These are phyloP conservation scores for Pythium oligandrum DNA, from an alignment of 352 stramenopile species.

Conservation along the genomic window DNA sequence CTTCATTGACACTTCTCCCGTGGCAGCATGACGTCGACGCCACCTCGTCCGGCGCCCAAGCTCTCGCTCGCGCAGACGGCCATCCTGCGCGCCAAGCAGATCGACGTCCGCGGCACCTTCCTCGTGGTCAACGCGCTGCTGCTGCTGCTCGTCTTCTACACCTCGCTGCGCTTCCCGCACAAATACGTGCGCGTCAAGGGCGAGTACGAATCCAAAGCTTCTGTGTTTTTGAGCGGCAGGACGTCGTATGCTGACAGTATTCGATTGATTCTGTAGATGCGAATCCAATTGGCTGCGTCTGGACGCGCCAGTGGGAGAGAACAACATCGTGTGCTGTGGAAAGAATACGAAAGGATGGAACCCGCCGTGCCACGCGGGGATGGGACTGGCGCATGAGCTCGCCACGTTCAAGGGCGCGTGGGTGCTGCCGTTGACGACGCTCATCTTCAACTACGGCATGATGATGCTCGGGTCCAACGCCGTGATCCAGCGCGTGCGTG, in stretches of 20 bases:
- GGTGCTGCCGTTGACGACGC: constrained; percentile 45
- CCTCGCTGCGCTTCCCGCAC: constrained; percentile 40
- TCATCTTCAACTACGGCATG: constrained; percentile 68
- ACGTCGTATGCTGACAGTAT: constrained; percentile 9
- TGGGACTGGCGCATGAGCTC: constrained; percentile 50
- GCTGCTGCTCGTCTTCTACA: constrained; percentile 49
- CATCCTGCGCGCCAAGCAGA: constrained; percentile 44
- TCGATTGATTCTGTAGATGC: constrained; percentile 31
- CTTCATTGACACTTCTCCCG: not conserved
- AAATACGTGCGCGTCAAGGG: constrained; percentile 73
- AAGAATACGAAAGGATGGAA: constrained; percentile 15
- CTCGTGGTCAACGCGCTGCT: constrained; percentile 44
- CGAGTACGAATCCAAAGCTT: constrained; percentile 37
- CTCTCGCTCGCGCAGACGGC: constrained; percentile 30
- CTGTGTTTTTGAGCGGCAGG: not conserved
- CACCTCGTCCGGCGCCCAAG: constrained; percentile 7
- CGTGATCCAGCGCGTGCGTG: constrained; percentile 41
- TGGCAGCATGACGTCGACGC: constrained; percentile 4
- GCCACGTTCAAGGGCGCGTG: constrained; percentile 51
- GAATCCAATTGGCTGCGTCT: constrained; percentile 61
- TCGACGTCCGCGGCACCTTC: constrained; percentile 38
- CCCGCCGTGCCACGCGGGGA: constrained; percentile 59
- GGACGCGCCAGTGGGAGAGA: constrained; percentile 17
- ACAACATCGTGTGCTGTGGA: constrained; percentile 57
- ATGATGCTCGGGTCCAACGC: constrained; percentile 55